Evolutionary conservation across 495 filamentous ascomycete genomes (phyloP), one percentile per base, ranked within the genome.

Genomic region (Neurospora pannonica): DNA sequence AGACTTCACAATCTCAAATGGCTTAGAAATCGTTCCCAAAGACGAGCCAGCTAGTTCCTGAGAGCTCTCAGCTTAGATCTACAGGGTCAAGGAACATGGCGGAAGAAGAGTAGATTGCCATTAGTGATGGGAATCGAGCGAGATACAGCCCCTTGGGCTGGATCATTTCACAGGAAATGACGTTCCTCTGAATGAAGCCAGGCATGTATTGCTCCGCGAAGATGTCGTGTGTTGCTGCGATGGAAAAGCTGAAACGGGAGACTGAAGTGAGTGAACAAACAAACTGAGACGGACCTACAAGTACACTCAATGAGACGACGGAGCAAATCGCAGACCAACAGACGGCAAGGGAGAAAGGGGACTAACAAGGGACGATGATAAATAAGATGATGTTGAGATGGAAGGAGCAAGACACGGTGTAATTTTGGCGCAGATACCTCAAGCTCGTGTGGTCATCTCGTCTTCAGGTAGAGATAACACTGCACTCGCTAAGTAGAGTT

Each of bases 91-190:
- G 28, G 15, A 34, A 62, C 13, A 62, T 62, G 21, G 21, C 13
- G 0, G 54, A 17, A 62, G 13, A 17, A 34, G 28, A 9, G 28
- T 15, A 31, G 5, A 62, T 9, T 17, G 5, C 1, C 0, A 9
- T 0, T 31, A 7, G 3, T 15, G 6, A 9, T 34, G 0, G 13
- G 0, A 31, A 34, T 31, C 5, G 0, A 0, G 10, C 11, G 0
- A 28, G 0, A 21, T 28, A 13, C 0, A 54, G 21, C 28, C 10
- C 6, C 5, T 24, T 15, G 11, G 5, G 5, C 46, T 54, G 5
- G 11, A 0, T 15, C 0, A 24, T 6, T 15, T 15, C 21, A 28
- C 11, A 28, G 2, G 11, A 28, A 54, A 54, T 54, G 11, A 28
- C 19, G n/a, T 10, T 11, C 8, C 3, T 21, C 19, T 21, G 43